phyloP scores from a whole-genome alignment of 1,284 basidiomycete genomes.

The Cryptococcus sp. region DNA sequence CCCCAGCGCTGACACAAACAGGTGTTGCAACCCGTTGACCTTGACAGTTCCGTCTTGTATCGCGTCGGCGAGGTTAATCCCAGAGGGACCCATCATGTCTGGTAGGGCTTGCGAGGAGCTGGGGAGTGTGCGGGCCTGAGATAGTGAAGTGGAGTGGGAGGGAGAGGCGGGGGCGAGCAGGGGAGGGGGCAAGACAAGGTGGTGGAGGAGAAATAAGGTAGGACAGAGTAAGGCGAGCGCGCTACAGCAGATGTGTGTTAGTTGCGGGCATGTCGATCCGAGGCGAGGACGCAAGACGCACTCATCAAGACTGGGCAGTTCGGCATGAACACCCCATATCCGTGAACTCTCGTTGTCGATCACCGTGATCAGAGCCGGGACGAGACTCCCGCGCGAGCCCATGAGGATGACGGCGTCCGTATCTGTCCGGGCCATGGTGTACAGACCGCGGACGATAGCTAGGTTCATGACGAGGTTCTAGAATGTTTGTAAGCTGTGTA shows the following conservation, averaged over 20 bases:
- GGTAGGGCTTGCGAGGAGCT: background rate
- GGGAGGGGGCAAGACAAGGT: conserved; percentile 37
- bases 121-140: background rate
- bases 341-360: conserved; percentile 29
- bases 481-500: background rate
- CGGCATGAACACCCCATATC: conserved; percentile 32
- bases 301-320: conserved; percentile 13
- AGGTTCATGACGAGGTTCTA: conserved; percentile 11
- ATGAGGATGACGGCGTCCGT: conserved; percentile 38
- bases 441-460: conserved; percentile 21
- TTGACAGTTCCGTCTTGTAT: conserved; percentile 28
- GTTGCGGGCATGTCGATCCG: too few species aligned
- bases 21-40: conserved; percentile 68
- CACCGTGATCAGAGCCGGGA: conserved; percentile 31
- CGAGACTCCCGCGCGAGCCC: conserved; percentile 28
- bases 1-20: conserved; percentile 71
- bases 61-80: conserved; percentile 29
- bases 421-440: conserved; percentile 31
- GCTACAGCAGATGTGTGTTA: conserved; percentile 17
- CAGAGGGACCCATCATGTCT: conserved; percentile 20
- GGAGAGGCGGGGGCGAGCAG: conserved; percentile 2
- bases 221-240: conserved; percentile 29
- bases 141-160: background rate
- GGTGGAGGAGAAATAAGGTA: conserved; percentile 36
- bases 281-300: conserved; percentile 19